Evolutionary conservation across 768 basidiomycete genomes (phyloP).

Genomic region (Suillus decipiens): DNA sequence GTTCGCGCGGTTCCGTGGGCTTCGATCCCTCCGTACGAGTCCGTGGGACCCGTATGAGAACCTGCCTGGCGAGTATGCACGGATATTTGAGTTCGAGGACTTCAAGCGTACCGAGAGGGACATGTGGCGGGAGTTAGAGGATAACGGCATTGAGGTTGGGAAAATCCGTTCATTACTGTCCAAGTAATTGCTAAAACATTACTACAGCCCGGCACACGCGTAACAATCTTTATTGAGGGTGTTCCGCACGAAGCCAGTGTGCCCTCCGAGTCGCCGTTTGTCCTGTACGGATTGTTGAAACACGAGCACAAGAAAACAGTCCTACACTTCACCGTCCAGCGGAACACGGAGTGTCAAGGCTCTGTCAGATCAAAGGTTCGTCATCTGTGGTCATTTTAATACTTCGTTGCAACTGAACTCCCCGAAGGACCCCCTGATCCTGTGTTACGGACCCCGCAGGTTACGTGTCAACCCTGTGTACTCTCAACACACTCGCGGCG

Average conservation of each 20-base stretch:
- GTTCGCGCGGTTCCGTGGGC: constrained; percentile 90
- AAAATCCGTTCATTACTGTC: neutral
- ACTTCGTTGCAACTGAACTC: neutral
- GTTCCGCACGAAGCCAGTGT: constrained; percentile 63
- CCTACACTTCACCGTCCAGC: constrained; percentile 87
- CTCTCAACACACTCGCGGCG: constrained; percentile 89
- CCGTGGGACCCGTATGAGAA: constrained; percentile 99
- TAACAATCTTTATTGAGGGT: constrained; percentile 73
- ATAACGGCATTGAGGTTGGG: constrained; percentile 72
- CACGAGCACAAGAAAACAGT: constrained; percentile 97
- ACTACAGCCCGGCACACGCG: constrained; percentile 74
- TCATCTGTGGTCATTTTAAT: neutral
- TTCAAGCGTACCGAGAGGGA: constrained; percentile 82
- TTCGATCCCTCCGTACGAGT: constrained; percentile 91
- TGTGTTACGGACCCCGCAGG: constrained; percentile 88
- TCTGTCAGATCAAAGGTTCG: constrained; percentile 88
- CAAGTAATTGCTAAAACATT: neutral
- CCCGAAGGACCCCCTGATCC: constrained; percentile 76
- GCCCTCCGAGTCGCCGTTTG: constrained; percentile 47
- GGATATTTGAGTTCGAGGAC: constrained; percentile 97
- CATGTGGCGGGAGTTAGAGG: constrained; percentile 65
- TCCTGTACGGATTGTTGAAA: constrained; percentile 81
- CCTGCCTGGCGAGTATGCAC: constrained; percentile 88
- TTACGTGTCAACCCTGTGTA: constrained; percentile 85
- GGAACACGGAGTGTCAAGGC: constrained; percentile 91